Base-by-base conservation (phyloP, 495 filamentous ascomycete species). In the Penicillium coffeae region DNA sequence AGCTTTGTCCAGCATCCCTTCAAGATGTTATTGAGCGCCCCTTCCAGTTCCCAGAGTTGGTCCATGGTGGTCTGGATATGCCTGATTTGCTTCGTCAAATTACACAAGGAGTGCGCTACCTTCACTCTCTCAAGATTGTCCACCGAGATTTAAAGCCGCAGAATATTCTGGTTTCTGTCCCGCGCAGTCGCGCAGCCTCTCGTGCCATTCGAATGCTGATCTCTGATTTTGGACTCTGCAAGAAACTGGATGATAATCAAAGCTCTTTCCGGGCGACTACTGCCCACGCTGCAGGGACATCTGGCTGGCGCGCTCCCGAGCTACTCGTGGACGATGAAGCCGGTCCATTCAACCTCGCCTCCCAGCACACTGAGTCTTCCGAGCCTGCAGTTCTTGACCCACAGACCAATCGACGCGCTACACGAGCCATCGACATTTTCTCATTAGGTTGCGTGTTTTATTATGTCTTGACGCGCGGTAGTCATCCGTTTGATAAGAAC, bases 81-180 rank as follows among this genome's bases (percentile, higher is more conserved):
- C 80, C 79, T 0, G 75, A 79, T 45, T 81, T 93, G 14, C 69
- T 97, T 22, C 82, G 86, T 34, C 93, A 98, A 63, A 88, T 97
- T 51, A 86, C 88, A 8, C 82, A 83, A 32, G 93, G 93, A 14
- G 74, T 98, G 12, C 81, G 85, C 45, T 90, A 97, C 68, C 73
- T 98, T 15, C 93, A 98, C 65, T 85, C 83, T 12, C 77, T 97
- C 37, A 86, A 94, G 43, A 96, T 98, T 55, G 94, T 98, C 10
- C 93, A 98, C 64, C 87, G 93, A 40, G 93, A 98, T 65, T 76
- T 98, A 55, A 98, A 98, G 63, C 93, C 93, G 1, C 93, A 97
- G 58, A 98, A 98, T 56, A 96, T 97, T 38, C 76, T 98, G 0
- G 89, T 95, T 41, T 74, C 69, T 69, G 82, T 65, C 72, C 71